Evolutionary conservation across 2,329 filamentous ascomycete species (phyloP).

Genomic region (Botrytis aclada): DNA sequence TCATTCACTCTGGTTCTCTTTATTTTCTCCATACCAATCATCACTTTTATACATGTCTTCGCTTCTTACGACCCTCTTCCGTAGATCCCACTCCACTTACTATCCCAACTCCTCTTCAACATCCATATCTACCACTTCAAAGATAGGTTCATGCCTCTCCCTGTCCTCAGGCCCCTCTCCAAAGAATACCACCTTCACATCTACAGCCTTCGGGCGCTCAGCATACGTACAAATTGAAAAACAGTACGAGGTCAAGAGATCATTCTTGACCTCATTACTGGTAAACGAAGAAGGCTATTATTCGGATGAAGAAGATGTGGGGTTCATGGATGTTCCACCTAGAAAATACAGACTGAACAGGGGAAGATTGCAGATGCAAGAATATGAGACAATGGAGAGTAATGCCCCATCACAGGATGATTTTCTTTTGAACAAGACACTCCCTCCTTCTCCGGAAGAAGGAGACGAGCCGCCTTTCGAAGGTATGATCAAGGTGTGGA

Average conservation of each 20-base stretch:
- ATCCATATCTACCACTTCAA: background rate
- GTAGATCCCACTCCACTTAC: background rate
- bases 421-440: background rate
- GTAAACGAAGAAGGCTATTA: slow-evolving; percentile 2
- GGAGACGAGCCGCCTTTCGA: slow-evolving; percentile 1
- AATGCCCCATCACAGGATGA: background rate
- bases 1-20: background rate
- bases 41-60: slow-evolving; percentile 10
- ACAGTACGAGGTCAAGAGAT: background rate
- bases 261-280: too few relatives aligned
- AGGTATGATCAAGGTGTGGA: slow-evolving; percentile 10
- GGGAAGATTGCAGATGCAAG: background rate
- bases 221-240: slow-evolving; percentile 7
- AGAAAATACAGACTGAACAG: background rate
- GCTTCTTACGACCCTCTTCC: background rate
- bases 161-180: background rate
- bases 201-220: slow-evolving; percentile 13
- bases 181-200: background rate
- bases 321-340: background rate
- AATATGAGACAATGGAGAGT: background rate
- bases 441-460: slow-evolving; percentile 1
- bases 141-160: slow-evolving; percentile 9
- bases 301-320: slow-evolving; percentile 14
- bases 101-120: background rate
- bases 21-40: background rate